Percentiles rank a stretch among this genome's conserved stretches.
These are phyloP conservation scores for Russula sp. DNA, from an alignment of 768 basidiomycete genomes.

Conservation along the genomic window DNA sequence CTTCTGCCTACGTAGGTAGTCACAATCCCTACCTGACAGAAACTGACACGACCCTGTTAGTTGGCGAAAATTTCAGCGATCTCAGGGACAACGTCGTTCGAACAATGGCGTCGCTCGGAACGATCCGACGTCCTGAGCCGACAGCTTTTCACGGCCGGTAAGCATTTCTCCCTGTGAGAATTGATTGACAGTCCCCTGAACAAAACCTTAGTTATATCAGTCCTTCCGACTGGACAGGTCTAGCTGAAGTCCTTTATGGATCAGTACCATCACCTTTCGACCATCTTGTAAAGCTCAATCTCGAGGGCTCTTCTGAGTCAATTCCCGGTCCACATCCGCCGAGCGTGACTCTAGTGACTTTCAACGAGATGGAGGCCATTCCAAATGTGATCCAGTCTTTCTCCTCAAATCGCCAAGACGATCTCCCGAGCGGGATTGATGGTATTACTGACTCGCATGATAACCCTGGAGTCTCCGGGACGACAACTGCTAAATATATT, in stretches of 20 bases:
- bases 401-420: neutral
- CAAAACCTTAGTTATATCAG: neutral
- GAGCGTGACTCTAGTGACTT: neutral
- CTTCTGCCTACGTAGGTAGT: conserved; percentile 10
- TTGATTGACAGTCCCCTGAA: neutral
- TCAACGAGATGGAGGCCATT: neutral
- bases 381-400: neutral
- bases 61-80: conserved; percentile 8
- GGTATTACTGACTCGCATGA: neutral
- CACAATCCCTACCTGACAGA: neutral
- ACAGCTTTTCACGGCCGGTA: conserved; percentile 2
- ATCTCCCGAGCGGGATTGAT: neutral
- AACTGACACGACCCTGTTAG: neutral
- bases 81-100: neutral
- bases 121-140: neutral
- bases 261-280: conserved; percentile 8
- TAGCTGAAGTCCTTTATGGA: conserved; percentile 2
- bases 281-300: conserved; percentile 1
- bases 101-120: neutral
- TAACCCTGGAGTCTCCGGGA: neutral
- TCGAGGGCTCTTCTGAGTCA: neutral
- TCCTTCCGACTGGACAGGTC: neutral
- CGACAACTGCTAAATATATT: neutral
- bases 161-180: neutral
- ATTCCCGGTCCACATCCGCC: neutral